Evolutionary conservation across 805 yeast species (phyloP).

Genomic region (Gaillardinia entomophila): DNA sequence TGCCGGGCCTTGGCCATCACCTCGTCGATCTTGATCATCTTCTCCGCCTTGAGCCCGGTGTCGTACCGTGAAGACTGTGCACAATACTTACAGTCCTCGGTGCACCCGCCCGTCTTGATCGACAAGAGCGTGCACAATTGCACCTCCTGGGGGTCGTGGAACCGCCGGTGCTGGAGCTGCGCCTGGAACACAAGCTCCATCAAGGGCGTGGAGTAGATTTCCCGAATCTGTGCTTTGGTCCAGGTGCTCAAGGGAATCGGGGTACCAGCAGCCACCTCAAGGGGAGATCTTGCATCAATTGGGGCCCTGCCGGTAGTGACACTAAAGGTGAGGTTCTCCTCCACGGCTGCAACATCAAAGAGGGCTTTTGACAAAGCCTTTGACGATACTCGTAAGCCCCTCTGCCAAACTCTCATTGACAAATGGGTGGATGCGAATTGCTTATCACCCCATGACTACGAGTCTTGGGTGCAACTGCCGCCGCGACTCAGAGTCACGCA

Average conservation of each 20-base stretch:
- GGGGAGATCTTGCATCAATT: neutral
- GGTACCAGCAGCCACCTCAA: conserved; percentile 6
- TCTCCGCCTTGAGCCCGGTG: conserved; percentile 70
- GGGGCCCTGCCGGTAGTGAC: conserved; percentile 1
- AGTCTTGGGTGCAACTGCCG: no score
- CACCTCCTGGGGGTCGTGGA: conserved; percentile 63
- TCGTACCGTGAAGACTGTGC: conserved; percentile 66
- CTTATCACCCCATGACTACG: no score
- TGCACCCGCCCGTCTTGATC: conserved; percentile 76
- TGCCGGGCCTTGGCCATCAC: conserved; percentile 58
- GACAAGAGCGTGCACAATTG: conserved; percentile 72
- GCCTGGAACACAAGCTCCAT: conserved; percentile 55
- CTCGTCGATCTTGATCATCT: conserved; percentile 53
- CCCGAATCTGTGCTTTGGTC: conserved; percentile 55
- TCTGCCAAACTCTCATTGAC: no score
- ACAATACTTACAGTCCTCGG: conserved; percentile 79
- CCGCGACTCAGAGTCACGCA: no score
- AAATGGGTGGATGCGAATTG: no score
- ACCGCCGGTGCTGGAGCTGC: conserved; percentile 59
- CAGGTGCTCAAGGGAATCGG: conserved; percentile 34
- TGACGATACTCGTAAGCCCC: no score
- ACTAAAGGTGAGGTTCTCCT: conserved; percentile 5
- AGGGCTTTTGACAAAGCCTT: no score
- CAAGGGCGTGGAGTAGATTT: conserved; percentile 62
- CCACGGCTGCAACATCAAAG: conserved; percentile 2